Conservation (phyloP, 2,329 filamentous ascomycete genomes). For the Alternaria gaisen region DNA sequence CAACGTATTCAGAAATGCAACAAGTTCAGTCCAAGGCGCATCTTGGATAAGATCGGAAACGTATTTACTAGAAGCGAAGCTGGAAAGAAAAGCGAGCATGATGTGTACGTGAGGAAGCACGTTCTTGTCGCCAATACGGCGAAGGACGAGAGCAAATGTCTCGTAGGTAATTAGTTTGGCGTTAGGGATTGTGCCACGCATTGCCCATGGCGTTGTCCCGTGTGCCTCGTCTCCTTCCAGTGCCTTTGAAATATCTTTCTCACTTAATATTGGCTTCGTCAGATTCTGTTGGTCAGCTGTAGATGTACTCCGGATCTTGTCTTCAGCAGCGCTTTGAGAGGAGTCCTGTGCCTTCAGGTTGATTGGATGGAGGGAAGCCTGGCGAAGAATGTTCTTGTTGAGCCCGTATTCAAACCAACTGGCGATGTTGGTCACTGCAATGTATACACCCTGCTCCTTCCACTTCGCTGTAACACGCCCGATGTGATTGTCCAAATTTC, state of each 20-base stretch:
- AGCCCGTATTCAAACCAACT: slow-evolving; percentile 64
- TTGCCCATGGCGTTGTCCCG: too few species aligned
- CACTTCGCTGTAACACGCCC: slow-evolving; percentile 60
- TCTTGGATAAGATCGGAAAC: slow-evolving; percentile 40
- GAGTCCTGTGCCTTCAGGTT: slow-evolving; percentile 18
- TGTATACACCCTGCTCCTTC: slow-evolving; percentile 66
- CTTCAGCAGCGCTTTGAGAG: neutral
- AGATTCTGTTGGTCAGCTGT: neutral
- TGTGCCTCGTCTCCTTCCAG: too few species aligned
- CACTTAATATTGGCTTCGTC: neutral
- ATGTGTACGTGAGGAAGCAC: slow-evolving; percentile 71
- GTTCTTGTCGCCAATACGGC: slow-evolving; percentile 65
- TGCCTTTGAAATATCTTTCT: neutral
- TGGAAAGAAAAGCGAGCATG: slow-evolving; percentile 67
- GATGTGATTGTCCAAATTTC: slow-evolving; percentile 66
- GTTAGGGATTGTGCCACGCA: slow-evolving; percentile 33
- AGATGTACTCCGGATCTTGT: slow-evolving; percentile 27
- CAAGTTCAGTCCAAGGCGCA: slow-evolving; percentile 65
- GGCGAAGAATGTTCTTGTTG: slow-evolving; percentile 53
- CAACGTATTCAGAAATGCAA: slow-evolving; percentile 63
- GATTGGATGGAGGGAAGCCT: slow-evolving; percentile 25
- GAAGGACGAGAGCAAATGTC: slow-evolving; percentile 60
- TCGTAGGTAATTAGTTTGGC: slow-evolving; percentile 56
- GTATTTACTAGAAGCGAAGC: slow-evolving; percentile 50
- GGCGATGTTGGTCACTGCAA: slow-evolving; percentile 66